A percentile compares a stretch with the other conserved stretches of the same genome.
Evolutionary conservation across 305 asterid genomes (phyloP).

Genomic region (Fraxinus dipetala): DNA sequence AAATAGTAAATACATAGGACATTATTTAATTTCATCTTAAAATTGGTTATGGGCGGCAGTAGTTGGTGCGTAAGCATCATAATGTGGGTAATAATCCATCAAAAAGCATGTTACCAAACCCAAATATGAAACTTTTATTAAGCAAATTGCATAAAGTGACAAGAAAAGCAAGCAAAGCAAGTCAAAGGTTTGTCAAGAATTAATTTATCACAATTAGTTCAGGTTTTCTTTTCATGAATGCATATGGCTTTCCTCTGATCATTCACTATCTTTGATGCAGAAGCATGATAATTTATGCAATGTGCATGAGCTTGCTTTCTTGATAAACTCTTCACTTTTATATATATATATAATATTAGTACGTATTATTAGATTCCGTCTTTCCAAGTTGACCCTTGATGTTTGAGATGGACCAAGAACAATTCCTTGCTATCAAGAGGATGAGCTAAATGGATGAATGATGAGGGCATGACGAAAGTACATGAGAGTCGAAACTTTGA

Average conservation of each 20-base stretch:
- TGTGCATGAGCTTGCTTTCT: neutral
- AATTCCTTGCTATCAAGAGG: neutral
- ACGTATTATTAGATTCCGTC: neutral
- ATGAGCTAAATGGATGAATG: neutral
- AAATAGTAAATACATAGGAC: neutral
- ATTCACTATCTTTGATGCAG: neutral
- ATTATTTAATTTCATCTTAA: neutral
- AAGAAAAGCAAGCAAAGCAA: conserved; percentile 8
- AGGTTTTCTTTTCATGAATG: neutral
- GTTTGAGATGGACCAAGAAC: neutral
- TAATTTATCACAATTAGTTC: neutral
- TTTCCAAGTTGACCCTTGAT: neutral
- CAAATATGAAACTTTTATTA: neutral
- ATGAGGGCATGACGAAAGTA: neutral
- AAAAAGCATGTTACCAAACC: conserved; percentile 2
- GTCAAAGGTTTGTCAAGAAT: neutral
- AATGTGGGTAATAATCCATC: neutral
- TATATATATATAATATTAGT: neutral
- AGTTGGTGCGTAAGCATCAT: conserved; percentile 6
- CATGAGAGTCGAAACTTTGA: neutral
- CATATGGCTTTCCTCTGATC: neutral
- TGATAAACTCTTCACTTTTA: conserved; percentile 1
- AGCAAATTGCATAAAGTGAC: conserved; percentile 7
- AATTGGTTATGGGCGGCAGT: neutral
- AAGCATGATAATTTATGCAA: neutral